Evolutionary conservation across 192 early-diverging fungal genomes (phyloP).

Genomic region (Gonapodya sp.): DNA sequence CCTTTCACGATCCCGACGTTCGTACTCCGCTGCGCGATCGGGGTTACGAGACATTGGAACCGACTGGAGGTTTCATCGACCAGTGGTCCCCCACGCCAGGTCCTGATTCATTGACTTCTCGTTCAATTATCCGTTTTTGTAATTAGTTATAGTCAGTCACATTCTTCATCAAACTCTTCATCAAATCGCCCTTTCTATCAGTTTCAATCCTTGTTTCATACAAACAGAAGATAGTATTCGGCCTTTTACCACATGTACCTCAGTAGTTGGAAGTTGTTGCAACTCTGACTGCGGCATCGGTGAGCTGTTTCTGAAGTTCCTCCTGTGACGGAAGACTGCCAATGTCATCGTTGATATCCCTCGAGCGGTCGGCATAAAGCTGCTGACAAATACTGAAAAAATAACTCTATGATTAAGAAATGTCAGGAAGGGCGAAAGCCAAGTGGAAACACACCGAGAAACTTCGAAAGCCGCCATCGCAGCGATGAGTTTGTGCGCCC

Average conservation of each 20-base stretch:
- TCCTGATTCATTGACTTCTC: no score
- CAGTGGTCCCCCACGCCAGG: no score
- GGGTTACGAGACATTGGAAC: no score
- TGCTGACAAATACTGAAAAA: background rate
- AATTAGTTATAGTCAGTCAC: no score
- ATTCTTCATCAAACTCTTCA: no score
- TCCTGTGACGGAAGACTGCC: background rate
- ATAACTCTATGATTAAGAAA: background rate
- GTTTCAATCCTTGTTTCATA: no score
- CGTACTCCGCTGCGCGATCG: background rate
- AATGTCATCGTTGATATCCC: background rate
- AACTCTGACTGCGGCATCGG: background rate
- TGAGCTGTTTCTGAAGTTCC: background rate
- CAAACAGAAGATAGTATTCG: no score
- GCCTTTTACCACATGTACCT: no score
- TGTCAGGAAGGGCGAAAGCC: background rate
- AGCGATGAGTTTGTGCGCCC: constrained; percentile 1
- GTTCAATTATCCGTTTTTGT: no score
- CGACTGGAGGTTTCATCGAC: no score
- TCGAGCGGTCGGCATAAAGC: background rate
- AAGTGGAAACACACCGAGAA: background rate
- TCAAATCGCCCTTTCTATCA: no score
- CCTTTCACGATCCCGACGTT: background rate
- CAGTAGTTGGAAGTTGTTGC: no score
- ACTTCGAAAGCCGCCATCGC: background rate